phyloP scores from a whole-genome alignment of 805 yeast species.

The Komagataella mondaviorum region DNA sequence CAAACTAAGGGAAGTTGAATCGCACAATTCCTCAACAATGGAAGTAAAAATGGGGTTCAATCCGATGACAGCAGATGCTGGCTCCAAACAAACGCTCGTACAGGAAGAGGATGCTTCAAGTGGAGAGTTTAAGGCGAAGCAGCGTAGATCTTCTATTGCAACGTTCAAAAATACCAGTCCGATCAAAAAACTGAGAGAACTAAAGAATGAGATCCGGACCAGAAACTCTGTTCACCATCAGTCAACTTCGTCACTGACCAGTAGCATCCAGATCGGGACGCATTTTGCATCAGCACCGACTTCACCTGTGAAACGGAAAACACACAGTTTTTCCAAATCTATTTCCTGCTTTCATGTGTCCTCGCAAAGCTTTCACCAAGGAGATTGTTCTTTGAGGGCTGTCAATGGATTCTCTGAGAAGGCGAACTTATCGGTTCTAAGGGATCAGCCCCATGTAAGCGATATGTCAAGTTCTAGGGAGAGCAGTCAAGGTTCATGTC shows the following conservation, averaged over 20 bases:
- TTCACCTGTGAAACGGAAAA: not conserved
- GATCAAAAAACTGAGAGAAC: not conserved
- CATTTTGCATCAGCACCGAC: not conserved
- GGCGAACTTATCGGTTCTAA: not conserved
- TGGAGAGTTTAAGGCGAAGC: not conserved
- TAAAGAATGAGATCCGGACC: not conserved
- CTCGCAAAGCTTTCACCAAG: not conserved
- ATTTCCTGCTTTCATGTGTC: not conserved
- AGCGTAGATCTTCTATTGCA: not conserved
- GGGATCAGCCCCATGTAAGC: constrained; percentile 26
- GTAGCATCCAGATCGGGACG: not conserved
- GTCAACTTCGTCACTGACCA: not conserved
- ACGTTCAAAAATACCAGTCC: not conserved
- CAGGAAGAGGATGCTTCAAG: not conserved
- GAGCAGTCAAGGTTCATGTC: constrained; percentile 6
- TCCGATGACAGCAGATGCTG: not conserved
- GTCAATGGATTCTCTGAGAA: not conserved
- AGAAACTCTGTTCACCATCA: not conserved
- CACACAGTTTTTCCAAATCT: not conserved
- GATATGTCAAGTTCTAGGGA: constrained; percentile 48
- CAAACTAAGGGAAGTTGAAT: not conserved
- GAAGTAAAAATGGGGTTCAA: not conserved
- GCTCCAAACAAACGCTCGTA: not conserved
- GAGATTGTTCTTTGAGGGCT: not conserved
- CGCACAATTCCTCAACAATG: not conserved